A percentile compares a stretch with the other conserved stretches of the same genome.
phyloP scores from a whole-genome alignment of 75 land plant species.

The Azolla pinnata region DNA sequence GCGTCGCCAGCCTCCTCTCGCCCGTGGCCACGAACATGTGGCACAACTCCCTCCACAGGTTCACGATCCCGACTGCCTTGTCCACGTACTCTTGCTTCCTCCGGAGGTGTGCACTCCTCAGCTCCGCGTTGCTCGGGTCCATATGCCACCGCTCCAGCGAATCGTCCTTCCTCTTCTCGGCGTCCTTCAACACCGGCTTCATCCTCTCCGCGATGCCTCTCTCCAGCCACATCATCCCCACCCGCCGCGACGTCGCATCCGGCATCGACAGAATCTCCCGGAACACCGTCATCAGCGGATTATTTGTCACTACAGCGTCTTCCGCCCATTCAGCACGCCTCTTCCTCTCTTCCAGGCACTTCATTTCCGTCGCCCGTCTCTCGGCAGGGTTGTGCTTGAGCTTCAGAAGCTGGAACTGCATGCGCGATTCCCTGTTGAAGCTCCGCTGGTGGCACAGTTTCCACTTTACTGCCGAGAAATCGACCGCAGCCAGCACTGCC shows the following conservation, averaged over 20 bases:
- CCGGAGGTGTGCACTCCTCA: background rate
- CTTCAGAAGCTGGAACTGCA: background rate
- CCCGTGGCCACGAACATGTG: slow-evolving; percentile 10
- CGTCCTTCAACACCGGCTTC: background rate
- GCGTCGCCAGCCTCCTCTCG: background rate
- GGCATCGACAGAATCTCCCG: background rate
- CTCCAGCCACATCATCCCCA: background rate
- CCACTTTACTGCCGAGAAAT: background rate
- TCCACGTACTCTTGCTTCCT: slow-evolving; percentile 11
- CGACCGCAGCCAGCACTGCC: background rate
- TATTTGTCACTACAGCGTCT: background rate
- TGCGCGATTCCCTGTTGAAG: background rate
- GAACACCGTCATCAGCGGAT: too few species aligned
- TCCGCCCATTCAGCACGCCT: background rate
- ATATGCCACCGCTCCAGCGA: background rate
- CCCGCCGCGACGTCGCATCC: background rate
- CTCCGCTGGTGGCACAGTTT: background rate
- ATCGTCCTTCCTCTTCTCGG: background rate
- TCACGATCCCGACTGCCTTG: slow-evolving; percentile 6
- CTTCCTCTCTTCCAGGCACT: background rate
- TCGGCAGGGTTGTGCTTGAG: background rate
- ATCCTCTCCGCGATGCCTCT: background rate
- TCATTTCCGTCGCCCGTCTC: background rate
- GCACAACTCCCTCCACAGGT: slow-evolving; percentile 20
- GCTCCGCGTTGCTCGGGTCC: background rate